Conservation (phyloP, 768 basidiomycete species). For the Suillus tomentosus region DNA sequence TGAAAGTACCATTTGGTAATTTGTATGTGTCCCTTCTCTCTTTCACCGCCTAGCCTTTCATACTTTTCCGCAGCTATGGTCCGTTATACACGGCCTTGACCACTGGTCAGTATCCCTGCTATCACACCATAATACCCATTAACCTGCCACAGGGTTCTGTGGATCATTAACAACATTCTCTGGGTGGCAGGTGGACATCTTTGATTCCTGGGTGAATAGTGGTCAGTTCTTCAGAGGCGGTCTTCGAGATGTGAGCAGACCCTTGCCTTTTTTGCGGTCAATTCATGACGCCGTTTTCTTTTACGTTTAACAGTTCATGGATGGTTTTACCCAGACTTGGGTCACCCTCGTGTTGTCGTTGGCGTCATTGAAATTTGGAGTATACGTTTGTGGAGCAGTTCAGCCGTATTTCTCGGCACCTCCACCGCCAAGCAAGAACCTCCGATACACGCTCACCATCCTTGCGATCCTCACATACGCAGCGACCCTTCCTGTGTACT, state of each 20-base stretch:
- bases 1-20: slow-evolving; percentile 71
- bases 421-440: slow-evolving; percentile 41
- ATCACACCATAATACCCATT: slow-evolving; percentile 7
- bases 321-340: slow-evolving; percentile 79
- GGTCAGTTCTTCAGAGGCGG: slow-evolving; percentile 56
- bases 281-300: slow-evolving; percentile 4
- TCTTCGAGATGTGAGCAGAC: slow-evolving; percentile 64
- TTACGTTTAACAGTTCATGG: slow-evolving; percentile 63
- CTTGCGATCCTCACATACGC: slow-evolving; percentile 69
- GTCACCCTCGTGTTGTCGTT: slow-evolving; percentile 79
- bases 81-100: slow-evolving; percentile 88
- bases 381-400: slow-evolving; percentile 52
- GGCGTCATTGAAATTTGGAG: slow-evolving; percentile 77
- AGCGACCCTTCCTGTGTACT: slow-evolving; percentile 78
- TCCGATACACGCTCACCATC: slow-evolving; percentile 53
- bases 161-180: slow-evolving; percentile 97
- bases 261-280: neutral
- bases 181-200: slow-evolving; percentile 89
- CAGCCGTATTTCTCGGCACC: slow-evolving; percentile 44
- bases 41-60: slow-evolving; percentile 12
- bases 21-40: slow-evolving; percentile 71
- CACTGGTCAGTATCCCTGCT: slow-evolving; percentile 55
- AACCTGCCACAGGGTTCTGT: slow-evolving; percentile 69
- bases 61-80: slow-evolving; percentile 62
- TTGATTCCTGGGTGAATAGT: slow-evolving; percentile 80